Evolutionary conservation across 345 rosid species (phyloP).

Genomic region (Murraya koenigii): DNA sequence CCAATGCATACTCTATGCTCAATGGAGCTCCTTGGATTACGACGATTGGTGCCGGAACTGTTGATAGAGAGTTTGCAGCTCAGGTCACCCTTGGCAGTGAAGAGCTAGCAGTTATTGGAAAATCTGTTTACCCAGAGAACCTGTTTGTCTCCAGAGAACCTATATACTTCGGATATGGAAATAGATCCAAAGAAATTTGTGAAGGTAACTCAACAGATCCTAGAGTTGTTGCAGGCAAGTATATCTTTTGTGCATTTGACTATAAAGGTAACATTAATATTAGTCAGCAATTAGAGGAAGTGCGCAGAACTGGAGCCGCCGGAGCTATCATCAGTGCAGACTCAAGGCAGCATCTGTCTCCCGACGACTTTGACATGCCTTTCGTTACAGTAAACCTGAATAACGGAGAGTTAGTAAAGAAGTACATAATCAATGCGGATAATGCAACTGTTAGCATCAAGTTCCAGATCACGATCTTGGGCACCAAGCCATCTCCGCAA

Average conservation of each 20-base stretch:
- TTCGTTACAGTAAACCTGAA: slow-evolving; percentile 18
- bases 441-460: too few relatives aligned
- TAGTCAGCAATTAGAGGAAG: slow-evolving; percentile 6
- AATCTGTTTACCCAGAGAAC: slow-evolving; percentile 36
- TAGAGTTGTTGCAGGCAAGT: slow-evolving; percentile 34
- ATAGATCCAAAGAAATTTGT: slow-evolving; percentile 40
- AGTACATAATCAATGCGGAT: too few relatives aligned
- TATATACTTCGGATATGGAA: slow-evolving; percentile 40
- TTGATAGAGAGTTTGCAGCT: slow-evolving; percentile 31
- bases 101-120: slow-evolving; percentile 19
- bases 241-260: slow-evolving; percentile 36
- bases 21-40: slow-evolving; percentile 28
- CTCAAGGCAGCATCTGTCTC: slow-evolving; percentile 7
- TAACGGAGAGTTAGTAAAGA: too few relatives aligned
- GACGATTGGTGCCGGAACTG: background rate
- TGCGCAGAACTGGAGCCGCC: slow-evolving; percentile 25
- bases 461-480: slow-evolving; percentile 31
- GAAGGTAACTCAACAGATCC: slow-evolving; percentile 23
- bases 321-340: slow-evolving; percentile 39
- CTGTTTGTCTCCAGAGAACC: slow-evolving; percentile 31
- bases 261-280: background rate
- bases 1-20: slow-evolving; percentile 32
- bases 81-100: slow-evolving; percentile 23
- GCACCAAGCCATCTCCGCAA: slow-evolving; percentile 39
- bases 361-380: slow-evolving; percentile 26